Evolutionary conservation across 371 early-diverging fungal species (phyloP).

Genomic region (Enteropsectra breve): DNA sequence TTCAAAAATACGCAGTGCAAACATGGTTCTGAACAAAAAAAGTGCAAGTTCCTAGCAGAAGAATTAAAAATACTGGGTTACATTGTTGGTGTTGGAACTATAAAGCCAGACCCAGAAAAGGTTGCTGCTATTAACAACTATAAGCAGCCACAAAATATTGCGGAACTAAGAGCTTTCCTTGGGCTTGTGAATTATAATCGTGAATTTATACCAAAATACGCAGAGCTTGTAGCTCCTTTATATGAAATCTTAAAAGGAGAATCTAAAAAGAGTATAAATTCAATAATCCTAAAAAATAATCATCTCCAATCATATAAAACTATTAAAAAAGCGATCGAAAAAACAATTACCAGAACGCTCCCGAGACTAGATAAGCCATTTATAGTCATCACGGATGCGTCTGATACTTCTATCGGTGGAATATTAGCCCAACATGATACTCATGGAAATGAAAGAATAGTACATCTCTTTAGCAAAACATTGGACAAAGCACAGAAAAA

Average conservation of each 20-base stretch:
- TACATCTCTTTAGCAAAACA: not conserved
- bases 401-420: slow-evolving; percentile 4
- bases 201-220: slow-evolving; percentile 21
- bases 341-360: not conserved
- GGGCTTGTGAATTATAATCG: slow-evolving; percentile 25
- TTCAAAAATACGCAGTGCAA: not conserved
- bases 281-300: not conserved
- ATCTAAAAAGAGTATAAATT: not conserved
- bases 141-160: slow-evolving; percentile 1
- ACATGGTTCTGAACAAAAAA: slow-evolving; percentile 6
- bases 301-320: not conserved
- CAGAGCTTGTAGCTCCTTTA: not conserved
- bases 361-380: slow-evolving; percentile 19
- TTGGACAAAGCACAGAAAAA: slow-evolving; percentile 12
- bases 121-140: slow-evolving; percentile 11
- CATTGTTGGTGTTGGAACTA: not conserved
- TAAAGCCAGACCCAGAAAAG: slow-evolving; percentile 18
- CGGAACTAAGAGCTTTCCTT: slow-evolving; percentile 26
- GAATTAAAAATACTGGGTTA: slow-evolving; percentile 37
- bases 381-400: slow-evolving; percentile 44
- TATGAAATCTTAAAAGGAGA: not conserved
- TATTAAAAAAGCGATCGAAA: not conserved
- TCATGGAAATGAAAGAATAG: slow-evolving; percentile 11
- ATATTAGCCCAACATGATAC: slow-evolving; percentile 15
- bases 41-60: slow-evolving; percentile 7